Conservation (phyloP, 106 monocot genomes). For the Narthecium ossifragum region DNA sequence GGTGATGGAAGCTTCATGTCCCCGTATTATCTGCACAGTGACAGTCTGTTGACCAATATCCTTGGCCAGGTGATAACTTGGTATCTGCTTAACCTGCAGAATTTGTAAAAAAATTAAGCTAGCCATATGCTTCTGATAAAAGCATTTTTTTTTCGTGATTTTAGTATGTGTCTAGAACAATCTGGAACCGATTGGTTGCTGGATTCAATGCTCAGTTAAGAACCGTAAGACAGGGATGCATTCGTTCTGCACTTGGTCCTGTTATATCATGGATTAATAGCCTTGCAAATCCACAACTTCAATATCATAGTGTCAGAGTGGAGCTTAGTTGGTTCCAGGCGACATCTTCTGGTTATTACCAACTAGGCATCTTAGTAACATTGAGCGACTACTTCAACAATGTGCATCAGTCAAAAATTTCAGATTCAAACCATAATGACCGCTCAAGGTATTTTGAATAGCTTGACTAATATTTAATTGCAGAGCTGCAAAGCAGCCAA, state of each 20-base stretch:
- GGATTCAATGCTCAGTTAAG: slow-evolving; percentile 88
- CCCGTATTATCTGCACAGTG: slow-evolving; percentile 82
- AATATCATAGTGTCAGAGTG: slow-evolving; percentile 49
- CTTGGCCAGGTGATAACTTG: slow-evolving; percentile 71
- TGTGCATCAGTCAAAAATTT: slow-evolving; percentile 26
- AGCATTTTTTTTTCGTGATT: neutral
- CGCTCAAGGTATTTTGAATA: slow-evolving; percentile 36
- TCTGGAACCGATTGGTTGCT: slow-evolving; percentile 77
- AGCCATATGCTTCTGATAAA: too few species aligned
- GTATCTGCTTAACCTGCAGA: too few species aligned
- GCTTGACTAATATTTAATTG: neutral
- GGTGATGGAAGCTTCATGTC: slow-evolving; percentile 95
- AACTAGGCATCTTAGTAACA: slow-evolving; percentile 62
- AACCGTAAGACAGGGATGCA: slow-evolving; percentile 49
- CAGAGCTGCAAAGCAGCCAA: too few species aligned
- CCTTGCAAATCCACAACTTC: slow-evolving; percentile 77
- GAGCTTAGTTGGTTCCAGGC: slow-evolving; percentile 92
- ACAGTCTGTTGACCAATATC: slow-evolving; percentile 75
- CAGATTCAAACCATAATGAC: slow-evolving; percentile 28
- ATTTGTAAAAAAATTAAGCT: too few species aligned
- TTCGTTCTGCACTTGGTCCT: slow-evolving; percentile 47
- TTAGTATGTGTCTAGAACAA: slow-evolving; percentile 68
- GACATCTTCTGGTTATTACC: slow-evolving; percentile 92
- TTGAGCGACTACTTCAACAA: slow-evolving; percentile 38
- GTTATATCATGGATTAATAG: slow-evolving; percentile 67